Conservation (phyloP, 768 basidiomycete species). For the Boletus sensibilis region DNA sequence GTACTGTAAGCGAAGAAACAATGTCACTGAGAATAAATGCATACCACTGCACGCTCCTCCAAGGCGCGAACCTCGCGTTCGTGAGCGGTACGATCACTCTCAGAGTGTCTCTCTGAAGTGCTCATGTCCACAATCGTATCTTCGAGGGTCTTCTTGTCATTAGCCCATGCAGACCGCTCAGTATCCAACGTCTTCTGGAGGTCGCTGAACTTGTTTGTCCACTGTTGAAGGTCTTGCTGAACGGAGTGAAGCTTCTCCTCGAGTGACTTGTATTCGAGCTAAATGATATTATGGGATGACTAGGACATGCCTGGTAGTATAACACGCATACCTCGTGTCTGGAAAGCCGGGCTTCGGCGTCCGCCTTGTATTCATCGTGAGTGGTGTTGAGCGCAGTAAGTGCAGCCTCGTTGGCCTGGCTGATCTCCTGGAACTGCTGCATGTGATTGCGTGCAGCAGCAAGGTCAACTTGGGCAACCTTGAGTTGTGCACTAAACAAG, state of each 20-base stretch:
- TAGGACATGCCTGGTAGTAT: too few relatives aligned
- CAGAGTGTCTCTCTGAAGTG: conserved; percentile 66
- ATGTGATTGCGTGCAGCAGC: conserved; percentile 67
- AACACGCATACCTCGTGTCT: conserved; percentile 56
- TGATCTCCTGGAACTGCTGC: conserved; percentile 85
- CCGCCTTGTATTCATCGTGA: conserved; percentile 76
- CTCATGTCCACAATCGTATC: conserved; percentile 80
- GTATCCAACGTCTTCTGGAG: conserved; percentile 64
- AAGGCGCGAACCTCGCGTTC: conserved; percentile 65
- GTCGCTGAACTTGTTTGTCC: conserved; percentile 51
- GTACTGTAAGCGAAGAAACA: not conserved
- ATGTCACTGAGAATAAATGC: conserved; percentile 3
- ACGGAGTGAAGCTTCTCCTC: conserved; percentile 58
- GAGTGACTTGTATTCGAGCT: conserved; percentile 66
- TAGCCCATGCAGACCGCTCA: conserved; percentile 68
- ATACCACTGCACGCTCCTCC: conserved; percentile 68
- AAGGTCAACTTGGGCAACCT: conserved; percentile 76
- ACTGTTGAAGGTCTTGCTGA: conserved; percentile 52
- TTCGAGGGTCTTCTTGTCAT: conserved; percentile 80
- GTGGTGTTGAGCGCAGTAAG: conserved; percentile 66
- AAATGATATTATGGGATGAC: not conserved
- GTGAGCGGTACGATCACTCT: conserved; percentile 59
- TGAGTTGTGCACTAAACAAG: conserved; percentile 60
- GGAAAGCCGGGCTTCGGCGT: conserved; percentile 67
- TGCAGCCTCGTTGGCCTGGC: conserved; percentile 77